Evolutionary conservation across 192 early-diverging fungal genomes (phyloP), one percentile per base, ranked within the genome.

Genomic region (Spizellomyces punctatus): DNA sequence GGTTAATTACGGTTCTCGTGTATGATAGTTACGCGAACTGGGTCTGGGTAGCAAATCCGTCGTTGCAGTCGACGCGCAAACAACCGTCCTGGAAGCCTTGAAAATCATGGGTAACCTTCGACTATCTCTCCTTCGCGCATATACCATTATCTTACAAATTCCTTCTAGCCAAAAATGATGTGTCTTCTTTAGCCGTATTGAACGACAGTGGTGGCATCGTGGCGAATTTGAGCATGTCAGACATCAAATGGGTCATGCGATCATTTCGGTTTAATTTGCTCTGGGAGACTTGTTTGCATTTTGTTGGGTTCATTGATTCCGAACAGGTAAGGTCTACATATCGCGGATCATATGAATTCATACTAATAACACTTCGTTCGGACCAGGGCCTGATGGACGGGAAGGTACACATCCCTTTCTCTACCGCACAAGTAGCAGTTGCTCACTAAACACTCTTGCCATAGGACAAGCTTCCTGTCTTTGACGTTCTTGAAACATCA

Each of bases 401-500:
- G 50, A 73, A 84, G 78, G 89, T 88, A 63, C 27, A 36, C 27
- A 68, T 36, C 27, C 27, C 27, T 36, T 62, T 43, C 73, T 76
- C 0, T 64, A 10, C 10, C 43, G 45, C 21, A 6, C 6, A 22
- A 8, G 22, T 3, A 36, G 27, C 27, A 36, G 27, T 42, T 36
- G 71, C 54, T 57, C 71, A 19, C 48, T 72, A 9, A 71, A 27
- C 14, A 1, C 19, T 1, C 12, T 50, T 69, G n/a, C 22, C 4
- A 56, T 64, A 89, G 83, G 89, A 90, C 67, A 83, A 85, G 21
- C 73, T 83, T 19, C 91, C 93, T 0, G 89, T 95, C 8, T 91
- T 95, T 74, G 89, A 91, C 54, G 92, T 93, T 0, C 80, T 87
- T 12, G 80, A 87, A 12, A 85, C 87, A 58, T 89, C 91, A 0